A percentile compares a stretch with the other conserved stretches of the same genome.
Conservation (phyloP, 257 asterid genomes). For the Ligustrum vulgare region DNA sequence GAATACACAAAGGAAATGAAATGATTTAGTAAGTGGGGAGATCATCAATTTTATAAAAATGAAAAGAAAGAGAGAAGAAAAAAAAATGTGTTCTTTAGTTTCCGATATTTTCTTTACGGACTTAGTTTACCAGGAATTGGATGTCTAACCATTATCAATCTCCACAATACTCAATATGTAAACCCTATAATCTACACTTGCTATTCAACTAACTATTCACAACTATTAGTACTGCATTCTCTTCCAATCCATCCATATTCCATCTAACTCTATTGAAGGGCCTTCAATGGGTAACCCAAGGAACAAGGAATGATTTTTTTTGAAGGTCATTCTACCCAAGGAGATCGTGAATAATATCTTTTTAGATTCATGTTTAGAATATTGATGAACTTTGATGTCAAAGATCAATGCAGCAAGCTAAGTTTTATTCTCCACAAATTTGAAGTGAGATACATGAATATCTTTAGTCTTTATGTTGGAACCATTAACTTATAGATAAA, state of each 20-base stretch:
- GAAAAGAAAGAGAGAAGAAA: neutral
- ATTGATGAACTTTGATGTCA: neutral
- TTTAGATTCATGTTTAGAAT: neutral
- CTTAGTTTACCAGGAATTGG: neutral
- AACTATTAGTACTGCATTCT: neutral
- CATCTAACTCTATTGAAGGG: neutral
- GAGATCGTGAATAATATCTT: neutral
- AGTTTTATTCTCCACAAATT: neutral
- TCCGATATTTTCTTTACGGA: neutral
- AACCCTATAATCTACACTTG: neutral
- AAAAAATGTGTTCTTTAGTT: neutral
- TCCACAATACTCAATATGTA: constrained; percentile 6
- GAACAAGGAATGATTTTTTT: neutral
- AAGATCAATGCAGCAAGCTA: neutral
- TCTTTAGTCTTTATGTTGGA: neutral
- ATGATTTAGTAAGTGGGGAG: constrained; percentile 22
- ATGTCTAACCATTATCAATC: neutral
- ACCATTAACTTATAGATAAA: neutral
- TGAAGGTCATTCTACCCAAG: neutral
- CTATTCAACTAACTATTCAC: neutral
- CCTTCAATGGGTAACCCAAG: neutral
- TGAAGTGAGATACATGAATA: neutral
- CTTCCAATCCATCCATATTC: neutral
- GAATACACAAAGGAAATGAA: constrained; percentile 32
- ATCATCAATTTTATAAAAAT: neutral